Base-by-base conservation (phyloP, 208 protist genomes). In the Vickermania spadyakhi region DNA sequence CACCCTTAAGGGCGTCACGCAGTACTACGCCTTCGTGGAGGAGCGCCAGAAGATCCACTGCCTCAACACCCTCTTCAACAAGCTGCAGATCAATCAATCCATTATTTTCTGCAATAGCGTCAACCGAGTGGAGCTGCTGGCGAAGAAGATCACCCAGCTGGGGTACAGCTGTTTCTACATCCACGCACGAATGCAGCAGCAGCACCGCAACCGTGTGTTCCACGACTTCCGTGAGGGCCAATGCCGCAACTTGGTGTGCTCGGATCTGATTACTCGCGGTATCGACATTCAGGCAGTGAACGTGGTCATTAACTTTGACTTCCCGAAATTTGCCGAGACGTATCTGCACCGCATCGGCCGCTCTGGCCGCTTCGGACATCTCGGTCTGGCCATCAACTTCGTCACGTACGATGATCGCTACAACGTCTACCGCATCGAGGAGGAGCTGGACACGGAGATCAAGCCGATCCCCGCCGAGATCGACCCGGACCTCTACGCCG, bases 231-330 rank as follows among this genome's bases (percentile, higher is more conserved):
- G 97, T 62, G 89, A 97, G 58, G 97, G 98, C 27, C 75, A 88
- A 42, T 99, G 96, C 85, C 87, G 98, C 58, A 99, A 99, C 80
- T 82, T 99, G 7, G 98, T 99, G 36, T 99, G 93, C 69, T 98
- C 98, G 62, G 98, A 99, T 80, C 84, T 99, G 31, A 99, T 99
- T 81, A 99, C 98, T 7, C 89, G 98, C 66, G 98, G 97, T 90
- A 99, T 99, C 68, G 98, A 99, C 77, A 98, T 99, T 67, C 97
- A 98, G 72, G 91, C 97, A 23, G 98, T 99, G 21, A 99, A 99
- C 71, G 98, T 99, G 7, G 98, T 99, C 62, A 99, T 99, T 83
- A 99, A 99, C 86, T 99, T 99, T 87, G 98, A 99, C 79, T 99
- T 99, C 78, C 98, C 98, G 55, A 97, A 97, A 67, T 96, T 87